Evolutionary conservation across 2,329 filamentous ascomycete species (phyloP), one percentile per base, ranked within the genome.

Genomic region (Massarina eburnea): DNA sequence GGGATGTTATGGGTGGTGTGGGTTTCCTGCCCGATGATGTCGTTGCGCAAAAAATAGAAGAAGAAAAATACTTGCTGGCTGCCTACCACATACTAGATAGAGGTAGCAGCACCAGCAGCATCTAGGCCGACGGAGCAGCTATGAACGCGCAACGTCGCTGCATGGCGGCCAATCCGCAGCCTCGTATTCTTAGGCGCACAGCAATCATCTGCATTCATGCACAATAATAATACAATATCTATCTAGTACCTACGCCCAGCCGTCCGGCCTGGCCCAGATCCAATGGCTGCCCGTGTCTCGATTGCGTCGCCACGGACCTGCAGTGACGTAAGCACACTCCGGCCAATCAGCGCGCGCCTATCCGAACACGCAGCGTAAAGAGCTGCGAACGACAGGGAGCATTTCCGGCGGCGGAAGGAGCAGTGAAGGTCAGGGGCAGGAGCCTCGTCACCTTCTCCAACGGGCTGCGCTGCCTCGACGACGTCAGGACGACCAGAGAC

Each of bases 151-250:
- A 39, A 39, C 37, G 37, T 39, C 21, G 37, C n/a, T 39, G 37
- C 21, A 39, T 39, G 7, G 2, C 3, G 8, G 35, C 30, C 18
- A 38, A 12, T 4, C 8, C 7, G 30, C 19, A 39, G 18, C 26
- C 8, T 32, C 8, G 39, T 43, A 43, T 43, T 43, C 36, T 43
- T 43, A 43, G 40, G 19, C 17, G 36, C 15, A 15, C 17, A n/a
- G 38, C 38, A 30, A 40, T 38, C 27, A 7, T 18, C 35, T n/a
- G n/a, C 18, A 38, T 24, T 38, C 35, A 38, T 38, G 35, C 35
- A 38, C 22, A 21, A 5, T 38, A 21, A n/a, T n/a, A n/a, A n/a
- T n/a, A n/a, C n/a, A n/a, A n/a, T n/a, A n/a, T n/a, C n/a, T n/a
- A n/a, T n/a, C n/a, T n/a, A n/a, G n/a, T n/a, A n/a, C n/a, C 15